Conservation (phyloP, 2,329 filamentous ascomycete species). For the Pseudogymnoascus sp. region DNA sequence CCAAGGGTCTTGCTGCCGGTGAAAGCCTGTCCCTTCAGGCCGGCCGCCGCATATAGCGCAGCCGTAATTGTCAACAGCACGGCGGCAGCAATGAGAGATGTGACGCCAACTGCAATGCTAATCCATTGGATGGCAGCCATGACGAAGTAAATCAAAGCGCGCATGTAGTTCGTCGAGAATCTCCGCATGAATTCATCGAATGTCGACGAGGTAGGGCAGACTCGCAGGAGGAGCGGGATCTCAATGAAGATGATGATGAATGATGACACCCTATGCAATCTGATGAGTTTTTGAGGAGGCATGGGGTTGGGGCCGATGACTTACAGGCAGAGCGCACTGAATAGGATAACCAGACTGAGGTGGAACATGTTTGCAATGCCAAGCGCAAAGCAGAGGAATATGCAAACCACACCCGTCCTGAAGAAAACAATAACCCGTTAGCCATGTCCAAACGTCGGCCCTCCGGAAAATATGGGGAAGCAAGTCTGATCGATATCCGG, state of each 20-base stretch:
- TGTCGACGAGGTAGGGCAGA: constrained; percentile 85
- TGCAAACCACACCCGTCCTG: constrained; percentile 64
- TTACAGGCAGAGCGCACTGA: constrained; percentile 46
- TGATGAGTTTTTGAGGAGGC: constrained; percentile 11
- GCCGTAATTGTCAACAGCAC: constrained; percentile 72
- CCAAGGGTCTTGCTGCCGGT: constrained; percentile 93
- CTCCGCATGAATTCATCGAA: constrained; percentile 88
- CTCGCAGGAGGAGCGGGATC: constrained; percentile 88
- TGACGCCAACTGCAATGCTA: constrained; percentile 57
- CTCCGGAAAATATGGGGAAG: not conserved
- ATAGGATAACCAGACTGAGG: constrained; percentile 37
- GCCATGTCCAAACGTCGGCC: not conserved
- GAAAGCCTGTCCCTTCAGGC: constrained; percentile 75
- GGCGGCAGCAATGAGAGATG: constrained; percentile 78
- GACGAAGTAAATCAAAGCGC: constrained; percentile 73
- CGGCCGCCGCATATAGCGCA: constrained; percentile 73
- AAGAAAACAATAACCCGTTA: constrained; percentile 9
- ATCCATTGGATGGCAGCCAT: constrained; percentile 84
- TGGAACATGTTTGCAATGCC: constrained; percentile 63
- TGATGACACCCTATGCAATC: constrained; percentile 50
- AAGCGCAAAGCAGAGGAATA: constrained; percentile 63
- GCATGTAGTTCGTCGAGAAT: constrained; percentile 95
- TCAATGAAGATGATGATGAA: constrained; percentile 79
- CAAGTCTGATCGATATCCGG: not conserved
- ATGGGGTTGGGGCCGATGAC: constrained; percentile 22